Evolutionary conservation across 2,329 filamentous ascomycete genomes (phyloP), one percentile per base, ranked within the genome.

Genomic region (Fusarium buxicola): DNA sequence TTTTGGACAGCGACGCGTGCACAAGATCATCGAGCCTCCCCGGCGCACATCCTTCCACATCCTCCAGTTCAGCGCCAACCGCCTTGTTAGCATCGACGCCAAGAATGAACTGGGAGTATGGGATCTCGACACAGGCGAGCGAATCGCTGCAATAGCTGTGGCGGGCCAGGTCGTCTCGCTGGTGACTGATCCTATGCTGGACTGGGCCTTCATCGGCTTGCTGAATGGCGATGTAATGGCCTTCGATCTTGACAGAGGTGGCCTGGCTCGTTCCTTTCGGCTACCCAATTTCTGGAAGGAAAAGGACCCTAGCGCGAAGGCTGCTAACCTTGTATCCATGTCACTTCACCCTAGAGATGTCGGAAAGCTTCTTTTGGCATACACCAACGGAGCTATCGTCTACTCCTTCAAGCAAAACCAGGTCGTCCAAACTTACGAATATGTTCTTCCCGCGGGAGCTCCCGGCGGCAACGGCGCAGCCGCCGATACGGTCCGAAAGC

Each of bases 391-490:
- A 12, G 93, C 92, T 7, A 92, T 92, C 41, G 85, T 95, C 58
- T 99, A 96, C 77, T 96, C 92, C 3, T 96, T 99, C 82, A 98
- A 99, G 79, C 91, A 96, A 74, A 94, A 93, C 72, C 84, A 89
- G 57, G 83, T 92, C 0, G 80, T 88, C 41, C 89, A 91, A 63
- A 96, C 88, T 77, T 93, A 96, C 69, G 85, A 94, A 65, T 98
- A 98, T 75, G 84, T 90, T 55, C 76, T 98, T 4, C 92, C 92
- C 0, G 82, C 86, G 10, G 92, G 94, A 13, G 94, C 94, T 5
- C 91, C 92, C 0, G 94, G 94, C n/a, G 85, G 93, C 78, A 91
- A 92, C 72, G 86, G 88, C 25, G 77, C 84, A 34, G 83, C 84
- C 7, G 77, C 87, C 31, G 86, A 88, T 54, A 83, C 84, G 12